Evolutionary conservation across 2,329 filamentous ascomycete genomes (phyloP).

Genomic region (Dothiorella sarmentorum): DNA sequence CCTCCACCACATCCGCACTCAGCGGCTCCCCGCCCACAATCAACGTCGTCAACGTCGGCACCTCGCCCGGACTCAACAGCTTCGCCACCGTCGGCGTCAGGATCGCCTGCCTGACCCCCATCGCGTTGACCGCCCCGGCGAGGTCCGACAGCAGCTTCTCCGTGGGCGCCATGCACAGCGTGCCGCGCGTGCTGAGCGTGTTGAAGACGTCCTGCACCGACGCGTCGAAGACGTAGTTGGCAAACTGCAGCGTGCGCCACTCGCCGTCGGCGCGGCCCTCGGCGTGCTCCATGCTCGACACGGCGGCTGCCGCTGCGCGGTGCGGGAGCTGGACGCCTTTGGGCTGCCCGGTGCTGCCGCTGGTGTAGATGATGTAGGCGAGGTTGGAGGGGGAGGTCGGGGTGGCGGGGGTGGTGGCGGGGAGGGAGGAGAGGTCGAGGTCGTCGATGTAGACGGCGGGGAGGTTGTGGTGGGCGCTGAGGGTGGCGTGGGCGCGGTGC

Average conservation of each 20-base stretch:
- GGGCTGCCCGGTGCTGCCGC: conserved; percentile 24
- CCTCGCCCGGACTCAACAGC: not conserved
- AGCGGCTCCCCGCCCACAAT: conserved; percentile 5
- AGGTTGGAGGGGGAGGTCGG: not conserved
- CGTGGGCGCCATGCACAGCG: not conserved
- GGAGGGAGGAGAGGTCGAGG: not conserved
- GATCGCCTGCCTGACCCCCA: not conserved
- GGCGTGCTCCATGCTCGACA: not conserved
- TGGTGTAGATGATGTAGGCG: conserved; percentile 24
- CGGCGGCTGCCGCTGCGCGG: not conserved
- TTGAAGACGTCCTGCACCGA: conserved; percentile 5
- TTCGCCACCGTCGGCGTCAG: conserved; percentile 6
- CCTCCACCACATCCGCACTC: not conserved
- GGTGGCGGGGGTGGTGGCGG: not conserved
- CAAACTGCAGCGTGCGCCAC: not conserved
- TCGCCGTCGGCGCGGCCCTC: not conserved
- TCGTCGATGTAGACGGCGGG: not conserved
- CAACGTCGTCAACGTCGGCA: not conserved
- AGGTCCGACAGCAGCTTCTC: not conserved
- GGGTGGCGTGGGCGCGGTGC: not conserved
- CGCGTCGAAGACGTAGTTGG: conserved; percentile 15
- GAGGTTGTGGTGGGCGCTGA: not conserved
- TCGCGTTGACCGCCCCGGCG: not conserved
- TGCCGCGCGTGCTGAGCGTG: not conserved
- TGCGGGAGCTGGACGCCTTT: conserved; percentile 21